Evolutionary conservation across 805 yeast genomes (phyloP).

Genomic region (Wilhelminamyces savonicus): DNA sequence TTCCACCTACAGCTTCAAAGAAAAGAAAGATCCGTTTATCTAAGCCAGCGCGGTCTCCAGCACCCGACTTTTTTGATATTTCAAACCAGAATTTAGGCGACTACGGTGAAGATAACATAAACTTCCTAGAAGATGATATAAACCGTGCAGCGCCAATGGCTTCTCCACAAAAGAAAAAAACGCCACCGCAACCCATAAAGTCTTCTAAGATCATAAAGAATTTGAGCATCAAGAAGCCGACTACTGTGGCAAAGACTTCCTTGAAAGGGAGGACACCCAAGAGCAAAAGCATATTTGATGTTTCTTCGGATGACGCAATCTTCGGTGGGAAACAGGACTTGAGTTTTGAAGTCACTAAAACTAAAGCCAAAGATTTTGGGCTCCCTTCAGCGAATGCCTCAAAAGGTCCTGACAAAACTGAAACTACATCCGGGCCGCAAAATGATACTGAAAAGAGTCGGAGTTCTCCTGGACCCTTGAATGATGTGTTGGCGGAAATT

Average conservation of each 20-base stretch:
- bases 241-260: background rate
- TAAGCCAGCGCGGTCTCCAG: too few species aligned
- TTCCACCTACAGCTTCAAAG: too few species aligned
- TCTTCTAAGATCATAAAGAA: background rate
- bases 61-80: slow-evolving; percentile 15
- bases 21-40: too few species aligned
- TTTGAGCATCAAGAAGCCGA: background rate
- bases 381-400: too few species aligned
- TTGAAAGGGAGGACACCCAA: background rate
- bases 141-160: slow-evolving; percentile 1
- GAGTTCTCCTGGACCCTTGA: too few species aligned
- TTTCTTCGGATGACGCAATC: background rate
- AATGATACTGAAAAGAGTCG: background rate
- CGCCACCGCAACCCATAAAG: background rate
- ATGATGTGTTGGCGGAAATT: slow-evolving; percentile 1
- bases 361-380: background rate
- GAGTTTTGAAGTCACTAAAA: background rate
- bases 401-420: background rate
- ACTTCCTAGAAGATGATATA: slow-evolving; percentile 15
- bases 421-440: background rate
- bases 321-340: background rate
- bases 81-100: slow-evolving; percentile 30
- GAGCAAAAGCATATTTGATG: background rate
- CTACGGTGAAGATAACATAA: slow-evolving; percentile 26
- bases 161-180: background rate